phyloP scores from a whole-genome alignment of 1,139 yeast genomes.

The Saccharomyces hybrid region DNA sequence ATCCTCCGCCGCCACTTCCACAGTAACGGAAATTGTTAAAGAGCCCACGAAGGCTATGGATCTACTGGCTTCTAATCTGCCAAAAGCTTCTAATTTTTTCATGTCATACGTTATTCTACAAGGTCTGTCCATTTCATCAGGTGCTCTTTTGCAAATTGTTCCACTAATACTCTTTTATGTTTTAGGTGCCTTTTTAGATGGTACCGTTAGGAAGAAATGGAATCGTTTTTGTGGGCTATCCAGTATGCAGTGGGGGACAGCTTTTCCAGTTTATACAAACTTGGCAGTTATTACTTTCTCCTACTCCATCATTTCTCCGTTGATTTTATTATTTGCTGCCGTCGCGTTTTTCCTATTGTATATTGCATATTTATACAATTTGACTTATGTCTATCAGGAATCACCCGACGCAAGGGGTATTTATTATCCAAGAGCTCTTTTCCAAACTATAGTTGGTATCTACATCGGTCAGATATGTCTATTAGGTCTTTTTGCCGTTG shows the following conservation, averaged over 20 bases:
- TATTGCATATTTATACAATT: slow-evolving; percentile 72
- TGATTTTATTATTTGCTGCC: slow-evolving; percentile 61
- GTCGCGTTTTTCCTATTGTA: slow-evolving; percentile 65
- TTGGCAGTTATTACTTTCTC: slow-evolving; percentile 74
- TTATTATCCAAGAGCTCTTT: slow-evolving; percentile 79
- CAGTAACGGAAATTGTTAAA: slow-evolving; percentile 57
- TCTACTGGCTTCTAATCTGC: slow-evolving; percentile 65
- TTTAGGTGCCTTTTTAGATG: slow-evolving; percentile 62
- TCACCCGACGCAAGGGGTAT: slow-evolving; percentile 74
- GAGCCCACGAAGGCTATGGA: slow-evolving; percentile 63
- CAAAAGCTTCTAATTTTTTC: slow-evolving; percentile 84
- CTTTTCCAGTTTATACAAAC: slow-evolving; percentile 77
- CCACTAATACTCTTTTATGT: slow-evolving; percentile 63
- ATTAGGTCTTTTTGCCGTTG: slow-evolving; percentile 78
- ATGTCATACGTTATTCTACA: slow-evolving; percentile 67
- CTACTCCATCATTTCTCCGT: slow-evolving; percentile 77
- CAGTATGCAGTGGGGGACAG: slow-evolving; percentile 75
- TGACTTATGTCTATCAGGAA: slow-evolving; percentile 61
- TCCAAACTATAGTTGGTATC: slow-evolving; percentile 81
- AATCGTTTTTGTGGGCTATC: slow-evolving; percentile 57
- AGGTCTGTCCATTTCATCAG: slow-evolving; percentile 77
- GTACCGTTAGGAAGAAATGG: slow-evolving; percentile 85
- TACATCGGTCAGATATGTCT: slow-evolving; percentile 82
- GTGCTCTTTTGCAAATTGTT: slow-evolving; percentile 70
- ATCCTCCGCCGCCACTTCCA: slow-evolving; percentile 67